Evolutionary conservation across 2,329 filamentous ascomycete genomes (phyloP).

Genomic region (Diaporthe citri): DNA sequence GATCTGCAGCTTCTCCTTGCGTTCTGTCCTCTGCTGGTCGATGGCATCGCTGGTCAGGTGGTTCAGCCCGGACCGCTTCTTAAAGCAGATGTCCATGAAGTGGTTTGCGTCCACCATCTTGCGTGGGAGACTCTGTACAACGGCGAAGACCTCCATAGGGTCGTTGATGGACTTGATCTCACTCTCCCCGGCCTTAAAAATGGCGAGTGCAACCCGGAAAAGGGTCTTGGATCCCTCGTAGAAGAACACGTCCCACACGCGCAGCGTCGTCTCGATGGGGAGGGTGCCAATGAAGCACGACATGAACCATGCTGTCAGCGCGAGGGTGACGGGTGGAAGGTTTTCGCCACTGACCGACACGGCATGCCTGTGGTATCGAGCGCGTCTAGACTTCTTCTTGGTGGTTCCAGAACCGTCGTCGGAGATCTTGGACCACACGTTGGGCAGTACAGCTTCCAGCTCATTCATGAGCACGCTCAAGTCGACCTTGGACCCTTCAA

Average conservation of each 20-base stretch:
- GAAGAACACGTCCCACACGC: conserved; percentile 96
- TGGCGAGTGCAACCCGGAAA: conserved; percentile 89
- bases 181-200: conserved; percentile 88
- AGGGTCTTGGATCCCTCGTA: conserved; percentile 95
- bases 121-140: conserved; percentile 89
- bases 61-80: conserved; percentile 82
- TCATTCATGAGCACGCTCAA: conserved; percentile 92
- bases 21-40: conserved; percentile 79
- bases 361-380: conserved; percentile 19
- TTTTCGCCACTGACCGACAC: conserved; percentile 29
- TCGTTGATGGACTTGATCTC: conserved; percentile 85
- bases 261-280: conserved; percentile 89
- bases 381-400: conserved; percentile 36
- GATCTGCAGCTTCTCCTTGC: conserved; percentile 65
- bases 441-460: conserved; percentile 84
- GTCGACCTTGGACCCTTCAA: conserved; percentile 94
- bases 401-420: conserved; percentile 37
- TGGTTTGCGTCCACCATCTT: conserved; percentile 84
- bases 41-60: conserved; percentile 86
- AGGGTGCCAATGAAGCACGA: conserved; percentile 94
- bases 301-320: conserved; percentile 98
- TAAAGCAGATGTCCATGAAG: conserved; percentile 86
- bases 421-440: conserved; percentile 87
- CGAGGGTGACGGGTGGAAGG: conserved; percentile 90
- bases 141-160: conserved; percentile 95